Conservation (phyloP, 352 stramenopile genomes). For the Pythium rhizo-oryzae region DNA sequence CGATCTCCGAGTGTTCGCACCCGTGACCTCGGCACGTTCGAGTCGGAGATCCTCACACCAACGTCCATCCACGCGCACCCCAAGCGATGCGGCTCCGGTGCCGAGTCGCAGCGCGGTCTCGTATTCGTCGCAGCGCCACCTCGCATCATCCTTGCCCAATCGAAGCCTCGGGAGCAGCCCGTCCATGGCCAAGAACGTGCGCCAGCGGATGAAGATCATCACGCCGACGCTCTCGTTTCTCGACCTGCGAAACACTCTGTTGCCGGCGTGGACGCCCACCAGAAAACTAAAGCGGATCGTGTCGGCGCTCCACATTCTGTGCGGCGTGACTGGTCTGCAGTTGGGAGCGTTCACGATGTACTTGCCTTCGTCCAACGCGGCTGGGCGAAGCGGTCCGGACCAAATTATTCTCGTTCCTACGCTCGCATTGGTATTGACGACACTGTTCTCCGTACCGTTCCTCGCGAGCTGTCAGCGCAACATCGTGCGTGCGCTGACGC, state of each 20-base stretch:
- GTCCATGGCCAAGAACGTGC: neutral
- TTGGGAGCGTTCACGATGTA: slow-evolving; percentile 29
- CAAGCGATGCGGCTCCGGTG: neutral
- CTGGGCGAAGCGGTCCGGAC: neutral
- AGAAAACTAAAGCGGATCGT: slow-evolving; percentile 5
- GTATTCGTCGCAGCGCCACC: neutral
- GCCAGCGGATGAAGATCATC: slow-evolving; percentile 2
- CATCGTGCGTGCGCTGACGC: slow-evolving; percentile 14
- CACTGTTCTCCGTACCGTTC: slow-evolving; percentile 11
- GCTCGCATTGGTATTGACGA: slow-evolving; percentile 9
- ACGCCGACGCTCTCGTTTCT: slow-evolving; percentile 20
- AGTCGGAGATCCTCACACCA: slow-evolving; percentile 2
- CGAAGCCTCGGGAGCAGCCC: neutral
- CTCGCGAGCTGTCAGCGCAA: slow-evolving; percentile 22
- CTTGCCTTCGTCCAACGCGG: neutral
- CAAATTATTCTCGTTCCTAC: neutral
- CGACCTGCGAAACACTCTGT: slow-evolving; percentile 11
- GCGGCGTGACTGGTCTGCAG: neutral
- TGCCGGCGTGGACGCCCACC: neutral
- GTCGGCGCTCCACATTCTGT: neutral
- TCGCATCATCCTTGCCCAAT: neutral
- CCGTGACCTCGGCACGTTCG: neutral
- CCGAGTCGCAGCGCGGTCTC: neutral
- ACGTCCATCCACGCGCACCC: neutral
- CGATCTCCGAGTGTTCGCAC: slow-evolving; percentile 13